Evolutionary conservation across 495 filamentous ascomycete genomes (phyloP).

Genomic region (Aspergillus funiculosus): DNA sequence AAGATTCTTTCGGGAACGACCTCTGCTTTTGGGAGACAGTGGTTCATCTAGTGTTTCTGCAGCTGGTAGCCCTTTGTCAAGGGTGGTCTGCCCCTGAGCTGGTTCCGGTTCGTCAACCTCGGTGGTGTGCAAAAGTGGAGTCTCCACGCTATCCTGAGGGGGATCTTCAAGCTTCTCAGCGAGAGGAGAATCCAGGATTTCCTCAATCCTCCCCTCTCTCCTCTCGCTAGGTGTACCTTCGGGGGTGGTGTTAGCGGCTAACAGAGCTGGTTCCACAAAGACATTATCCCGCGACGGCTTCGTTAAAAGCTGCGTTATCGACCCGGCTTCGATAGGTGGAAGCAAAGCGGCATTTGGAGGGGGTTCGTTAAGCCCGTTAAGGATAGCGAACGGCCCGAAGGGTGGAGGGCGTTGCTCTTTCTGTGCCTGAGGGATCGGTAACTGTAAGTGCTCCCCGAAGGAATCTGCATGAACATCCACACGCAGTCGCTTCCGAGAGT

Average conservation of each 20-base stretch:
- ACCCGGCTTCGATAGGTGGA: constrained; percentile 59
- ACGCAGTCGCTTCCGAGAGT: constrained; percentile 39
- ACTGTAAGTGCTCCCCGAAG: constrained; percentile 46
- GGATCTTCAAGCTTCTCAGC: constrained; percentile 21
- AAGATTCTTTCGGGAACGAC: constrained; percentile 42
- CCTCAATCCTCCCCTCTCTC: constrained; percentile 35
- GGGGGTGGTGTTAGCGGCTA: constrained; percentile 19
- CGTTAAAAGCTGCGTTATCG: constrained; percentile 38
- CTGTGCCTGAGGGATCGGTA: constrained; percentile 44
- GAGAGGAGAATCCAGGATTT: constrained; percentile 32
- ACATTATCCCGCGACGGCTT: constrained; percentile 30
- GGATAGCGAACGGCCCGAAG: constrained; percentile 54
- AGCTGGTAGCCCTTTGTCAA: constrained; percentile 3
- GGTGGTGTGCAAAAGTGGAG: constrained; percentile 8
- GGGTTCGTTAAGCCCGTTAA: constrained; percentile 70
- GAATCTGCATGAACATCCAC: constrained; percentile 40
- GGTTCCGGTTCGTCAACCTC: not conserved
- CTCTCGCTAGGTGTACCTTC: constrained; percentile 30
- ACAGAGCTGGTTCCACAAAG: constrained; percentile 22
- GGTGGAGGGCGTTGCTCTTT: constrained; percentile 45
- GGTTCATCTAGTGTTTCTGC: constrained; percentile 25
- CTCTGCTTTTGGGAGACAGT: constrained; percentile 37
- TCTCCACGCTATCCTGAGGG: constrained; percentile 12
- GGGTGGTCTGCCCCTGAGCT: not conserved
- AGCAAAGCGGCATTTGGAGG: constrained; percentile 68